Percentiles rank a stretch among this genome's conserved stretches.
Conservation (phyloP, 371 early-diverging fungal species). For the Mortierella sp. region DNA sequence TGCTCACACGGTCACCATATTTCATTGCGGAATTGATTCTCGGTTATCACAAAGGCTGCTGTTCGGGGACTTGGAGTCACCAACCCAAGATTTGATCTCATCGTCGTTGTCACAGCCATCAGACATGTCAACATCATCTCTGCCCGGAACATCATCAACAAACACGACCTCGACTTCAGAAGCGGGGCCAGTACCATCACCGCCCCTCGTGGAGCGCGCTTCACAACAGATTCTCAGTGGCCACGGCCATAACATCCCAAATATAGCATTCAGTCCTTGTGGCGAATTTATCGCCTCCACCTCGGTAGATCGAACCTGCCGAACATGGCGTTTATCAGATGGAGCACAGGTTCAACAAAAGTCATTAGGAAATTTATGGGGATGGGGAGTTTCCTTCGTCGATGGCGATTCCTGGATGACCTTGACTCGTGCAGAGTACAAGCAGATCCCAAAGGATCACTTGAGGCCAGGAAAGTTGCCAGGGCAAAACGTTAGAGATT, state of each 20-base stretch:
- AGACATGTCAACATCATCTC: not conserved
- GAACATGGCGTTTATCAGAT: conserved; percentile 49
- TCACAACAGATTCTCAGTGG: conserved; percentile 52
- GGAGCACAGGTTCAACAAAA: conserved; percentile 36
- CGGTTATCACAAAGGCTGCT: conserved; percentile 12
- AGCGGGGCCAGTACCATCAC: not conserved
- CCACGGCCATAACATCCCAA: conserved; percentile 64
- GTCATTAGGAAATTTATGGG: conserved; percentile 35
- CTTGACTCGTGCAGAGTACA: conserved; percentile 23
- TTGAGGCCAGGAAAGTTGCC: conserved; percentile 37
- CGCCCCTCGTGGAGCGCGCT: conserved; percentile 3
- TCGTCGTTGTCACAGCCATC: conserved; percentile 5
- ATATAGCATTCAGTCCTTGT: conserved; percentile 58
- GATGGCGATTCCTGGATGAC: conserved; percentile 37
- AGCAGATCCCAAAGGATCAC: conserved; percentile 41
- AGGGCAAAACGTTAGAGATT: conserved; percentile 36
- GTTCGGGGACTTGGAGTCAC: conserved; percentile 18
- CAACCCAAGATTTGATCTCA: not conserved
- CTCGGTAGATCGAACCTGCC: conserved; percentile 58
- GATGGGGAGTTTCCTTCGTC: conserved; percentile 49
- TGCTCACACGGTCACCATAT: conserved; percentile 58
- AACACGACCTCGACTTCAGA: not conserved
- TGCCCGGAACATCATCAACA: not conserved
- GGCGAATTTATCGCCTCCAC: conserved; percentile 59
- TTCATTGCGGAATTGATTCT: conserved; percentile 45